A percentile compares a stretch with the other conserved stretches of the same genome.
Conservation (phyloP, 2,329 filamentous ascomycete species). For the Capronia americana region DNA sequence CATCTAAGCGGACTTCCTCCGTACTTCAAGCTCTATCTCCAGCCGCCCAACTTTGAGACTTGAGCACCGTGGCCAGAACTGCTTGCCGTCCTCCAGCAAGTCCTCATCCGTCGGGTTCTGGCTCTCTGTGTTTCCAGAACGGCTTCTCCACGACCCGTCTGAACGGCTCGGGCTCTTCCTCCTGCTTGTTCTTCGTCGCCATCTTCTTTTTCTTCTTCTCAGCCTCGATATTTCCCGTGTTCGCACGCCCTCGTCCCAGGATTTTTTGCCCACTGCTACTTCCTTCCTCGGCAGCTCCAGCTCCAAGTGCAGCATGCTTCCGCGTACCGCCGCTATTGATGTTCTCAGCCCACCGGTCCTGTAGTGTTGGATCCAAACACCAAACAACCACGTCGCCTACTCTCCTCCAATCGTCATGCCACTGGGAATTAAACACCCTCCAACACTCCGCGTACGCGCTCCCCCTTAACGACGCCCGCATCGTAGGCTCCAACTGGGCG, state of each 20-base stretch:
- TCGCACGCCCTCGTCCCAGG: slow-evolving; percentile 14
- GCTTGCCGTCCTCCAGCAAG: neutral
- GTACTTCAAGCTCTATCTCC: neutral
- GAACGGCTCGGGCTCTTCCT: neutral
- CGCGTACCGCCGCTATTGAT: neutral
- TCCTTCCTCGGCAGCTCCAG: neutral
- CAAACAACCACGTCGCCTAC: slow-evolving; percentile 69
- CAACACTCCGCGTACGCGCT: slow-evolving; percentile 64
- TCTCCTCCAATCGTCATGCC: slow-evolving; percentile 67
- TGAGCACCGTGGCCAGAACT: neutral
- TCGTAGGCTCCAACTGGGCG: slow-evolving; percentile 60
- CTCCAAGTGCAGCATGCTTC: neutral
- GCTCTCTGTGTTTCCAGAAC: slow-evolving; percentile 34
- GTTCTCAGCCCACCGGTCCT: neutral
- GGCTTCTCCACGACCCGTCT: slow-evolving; percentile 32
- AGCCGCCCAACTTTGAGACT: neutral
- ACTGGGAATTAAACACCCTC: slow-evolving; percentile 66
- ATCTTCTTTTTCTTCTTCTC: slow-evolving; percentile 6
- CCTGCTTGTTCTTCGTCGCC: neutral
- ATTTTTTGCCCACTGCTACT: slow-evolving; percentile 17
- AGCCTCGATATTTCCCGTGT: slow-evolving; percentile 10
- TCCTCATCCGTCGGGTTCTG: slow-evolving; percentile 6
- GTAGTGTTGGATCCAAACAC: slow-evolving; percentile 49
- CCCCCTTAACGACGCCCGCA: slow-evolving; percentile 52
- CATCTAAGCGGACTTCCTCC: neutral